These are phyloP conservation scores for Rhizopus sp. DNA, from an alignment of 371 early-diverging fungal genomes.

Conservation along the genomic window DNA sequence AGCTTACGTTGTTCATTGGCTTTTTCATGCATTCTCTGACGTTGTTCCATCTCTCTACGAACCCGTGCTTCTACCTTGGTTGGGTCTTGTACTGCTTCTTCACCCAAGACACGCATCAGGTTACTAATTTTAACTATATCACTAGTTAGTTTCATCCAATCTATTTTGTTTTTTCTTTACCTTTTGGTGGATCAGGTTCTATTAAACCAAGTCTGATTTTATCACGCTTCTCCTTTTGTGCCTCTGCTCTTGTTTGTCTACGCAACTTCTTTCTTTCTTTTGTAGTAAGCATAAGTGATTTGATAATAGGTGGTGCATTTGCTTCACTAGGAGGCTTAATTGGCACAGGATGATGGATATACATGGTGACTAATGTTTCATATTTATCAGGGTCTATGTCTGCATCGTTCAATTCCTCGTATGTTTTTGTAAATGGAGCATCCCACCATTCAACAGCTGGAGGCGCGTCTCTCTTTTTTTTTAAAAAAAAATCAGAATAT, in stretches of 20 bases:
- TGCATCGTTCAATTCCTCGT: constrained; percentile 58
- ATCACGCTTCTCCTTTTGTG: constrained; percentile 91
- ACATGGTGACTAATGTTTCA: constrained; percentile 71
- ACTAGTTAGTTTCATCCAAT: not conserved
- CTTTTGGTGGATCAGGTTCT: constrained; percentile 91
- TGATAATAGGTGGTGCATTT: constrained; percentile 53
- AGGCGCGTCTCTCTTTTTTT: constrained; percentile 65
- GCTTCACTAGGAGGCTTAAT: constrained; percentile 81
- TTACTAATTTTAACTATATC: constrained; percentile 81
- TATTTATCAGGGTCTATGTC: constrained; percentile 39
- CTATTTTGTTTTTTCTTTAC: constrained; percentile 16
- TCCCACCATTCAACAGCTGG: constrained; percentile 98
- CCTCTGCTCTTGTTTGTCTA: constrained; percentile 84
- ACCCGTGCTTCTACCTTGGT: constrained; percentile 91
- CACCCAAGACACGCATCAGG: constrained; percentile 91
- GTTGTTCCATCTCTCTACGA: constrained; percentile 79
- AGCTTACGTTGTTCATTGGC: constrained; percentile 83
- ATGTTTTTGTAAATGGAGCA: constrained; percentile 75
- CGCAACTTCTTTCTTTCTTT: constrained; percentile 93
- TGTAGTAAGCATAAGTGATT: constrained; percentile 88
- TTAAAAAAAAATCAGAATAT: constrained; percentile 3
- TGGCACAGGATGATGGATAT: constrained; percentile 93
- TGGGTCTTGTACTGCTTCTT: constrained; percentile 92
- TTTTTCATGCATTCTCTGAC: constrained; percentile 81
- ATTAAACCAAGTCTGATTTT: constrained; percentile 92